A percentile compares a stretch with the other conserved stretches of the same genome.
Conservation (phyloP, 2,329 filamentous ascomycete genomes). For the Phialocephala subalpina region DNA sequence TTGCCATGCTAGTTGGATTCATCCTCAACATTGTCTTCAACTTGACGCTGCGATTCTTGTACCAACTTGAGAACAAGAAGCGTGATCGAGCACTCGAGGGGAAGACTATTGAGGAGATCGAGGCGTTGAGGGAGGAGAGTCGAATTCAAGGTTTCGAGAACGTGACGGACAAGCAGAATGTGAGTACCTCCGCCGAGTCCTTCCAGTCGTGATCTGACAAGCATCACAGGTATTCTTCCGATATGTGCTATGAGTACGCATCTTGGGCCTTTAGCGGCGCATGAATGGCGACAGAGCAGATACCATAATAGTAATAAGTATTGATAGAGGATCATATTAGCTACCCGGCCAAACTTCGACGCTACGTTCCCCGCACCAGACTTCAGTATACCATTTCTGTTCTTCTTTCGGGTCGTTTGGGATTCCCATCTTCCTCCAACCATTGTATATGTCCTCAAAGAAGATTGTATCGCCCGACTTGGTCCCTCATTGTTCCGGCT, state of each 20-base stretch:
- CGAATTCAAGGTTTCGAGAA: constrained; percentile 49
- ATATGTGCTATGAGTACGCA: constrained; percentile 8
- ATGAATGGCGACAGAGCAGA: too few species aligned
- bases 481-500: too few species aligned
- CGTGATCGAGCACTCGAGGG: constrained; percentile 36
- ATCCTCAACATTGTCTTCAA: constrained; percentile 28
- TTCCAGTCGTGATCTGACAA: constrained; percentile 1
- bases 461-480: too few species aligned
- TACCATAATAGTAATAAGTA: too few species aligned
- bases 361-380: too few species aligned
- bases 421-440: too few species aligned
- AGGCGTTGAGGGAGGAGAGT: constrained; percentile 42
- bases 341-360: too few species aligned
- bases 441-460: too few species aligned
- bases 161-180: constrained; percentile 49
- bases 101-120: constrained; percentile 44
- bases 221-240: constrained; percentile 23
- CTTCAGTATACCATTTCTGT: too few species aligned
- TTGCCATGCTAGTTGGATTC: constrained; percentile 36
- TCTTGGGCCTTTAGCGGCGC: too few species aligned
- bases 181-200: constrained; percentile 27
- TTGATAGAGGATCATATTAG: too few species aligned
- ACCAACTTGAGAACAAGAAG: constrained; percentile 34
- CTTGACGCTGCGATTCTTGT: constrained; percentile 26
- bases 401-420: too few species aligned